A percentile compares a stretch with the other conserved stretches of the same genome.
These are phyloP conservation scores for Biscogniauxia marginata DNA, from an alignment of 2,329 filamentous ascomycete genomes.

Conservation along the genomic window DNA sequence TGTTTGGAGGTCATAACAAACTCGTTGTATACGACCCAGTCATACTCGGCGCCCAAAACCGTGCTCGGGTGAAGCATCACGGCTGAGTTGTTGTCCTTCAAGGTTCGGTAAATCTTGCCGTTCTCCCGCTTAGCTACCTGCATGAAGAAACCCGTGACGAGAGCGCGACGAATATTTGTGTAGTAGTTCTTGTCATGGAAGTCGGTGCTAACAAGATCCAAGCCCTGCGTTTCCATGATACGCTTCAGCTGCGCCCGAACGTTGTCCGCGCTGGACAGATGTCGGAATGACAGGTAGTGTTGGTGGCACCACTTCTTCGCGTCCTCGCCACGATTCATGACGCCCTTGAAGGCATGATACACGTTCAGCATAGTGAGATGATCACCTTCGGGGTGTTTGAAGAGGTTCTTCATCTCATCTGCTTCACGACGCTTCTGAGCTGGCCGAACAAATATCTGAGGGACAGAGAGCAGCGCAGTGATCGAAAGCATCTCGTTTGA, in stretches of 20 bases:
- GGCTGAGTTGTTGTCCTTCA: slow-evolving; percentile 94
- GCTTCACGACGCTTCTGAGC: slow-evolving; percentile 82
- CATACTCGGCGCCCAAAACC: slow-evolving; percentile 81
- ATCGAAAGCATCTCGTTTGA: slow-evolving; percentile 97
- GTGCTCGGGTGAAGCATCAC: slow-evolving; percentile 93
- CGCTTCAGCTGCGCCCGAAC: slow-evolving; percentile 88
- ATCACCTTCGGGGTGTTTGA: slow-evolving; percentile 90
- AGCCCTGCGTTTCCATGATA: slow-evolving; percentile 90
- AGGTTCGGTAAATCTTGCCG: slow-evolving; percentile 86
- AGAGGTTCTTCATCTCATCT: slow-evolving; percentile 95
- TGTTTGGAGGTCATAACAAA: slow-evolving; percentile 98
- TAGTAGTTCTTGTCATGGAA: slow-evolving; percentile 98
- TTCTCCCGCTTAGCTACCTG: slow-evolving; percentile 94
- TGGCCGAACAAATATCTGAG: slow-evolving; percentile 89
- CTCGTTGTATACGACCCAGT: slow-evolving; percentile 98
- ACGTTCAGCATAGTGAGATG: slow-evolving; percentile 96
- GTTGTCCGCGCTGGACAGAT: slow-evolving; percentile 89
- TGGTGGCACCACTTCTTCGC: slow-evolving; percentile 93
- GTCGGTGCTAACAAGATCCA: slow-evolving; percentile 83
- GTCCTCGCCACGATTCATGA: slow-evolving; percentile 62
- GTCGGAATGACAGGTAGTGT: slow-evolving; percentile 87
- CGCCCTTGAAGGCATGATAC: slow-evolving; percentile 93
- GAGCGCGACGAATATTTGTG: slow-evolving; percentile 88
- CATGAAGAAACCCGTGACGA: slow-evolving; percentile 98
- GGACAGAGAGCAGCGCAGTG: slow-evolving; percentile 89